Conservation (phyloP, 2,329 filamentous ascomycete genomes). For the Cyphellophora attinorum region DNA sequence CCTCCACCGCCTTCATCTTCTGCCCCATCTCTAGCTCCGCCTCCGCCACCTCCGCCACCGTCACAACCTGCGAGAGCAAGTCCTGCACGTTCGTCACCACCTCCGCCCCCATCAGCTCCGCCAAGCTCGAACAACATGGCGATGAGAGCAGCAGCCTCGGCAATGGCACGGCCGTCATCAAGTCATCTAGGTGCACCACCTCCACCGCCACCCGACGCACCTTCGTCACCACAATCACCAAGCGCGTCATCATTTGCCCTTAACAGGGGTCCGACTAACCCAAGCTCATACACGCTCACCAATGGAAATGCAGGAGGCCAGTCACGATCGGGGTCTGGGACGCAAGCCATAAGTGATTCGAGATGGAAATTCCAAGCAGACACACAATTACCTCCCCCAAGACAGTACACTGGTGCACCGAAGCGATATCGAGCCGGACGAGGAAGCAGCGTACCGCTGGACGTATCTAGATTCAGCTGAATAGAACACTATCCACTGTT, state of each 20-base stretch:
- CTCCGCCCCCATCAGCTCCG: conserved; percentile 27
- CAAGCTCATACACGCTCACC: conserved; percentile 65
- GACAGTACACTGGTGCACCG: conserved; percentile 63
- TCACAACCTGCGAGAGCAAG: conserved; percentile 37
- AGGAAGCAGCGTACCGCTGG: conserved; percentile 86
- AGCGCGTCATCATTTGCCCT: conserved; percentile 32
- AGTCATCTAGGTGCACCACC: conserved; percentile 14
- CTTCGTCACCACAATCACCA: conserved; percentile 31
- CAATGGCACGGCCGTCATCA: conserved; percentile 35
- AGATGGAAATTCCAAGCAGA: conserved; percentile 86
- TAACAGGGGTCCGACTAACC: conserved; percentile 52
- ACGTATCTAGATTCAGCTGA: conserved; percentile 41
- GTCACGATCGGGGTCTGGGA: conserved; percentile 8
- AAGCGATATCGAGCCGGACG: conserved; percentile 82
- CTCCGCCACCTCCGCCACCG: conserved; percentile 43
- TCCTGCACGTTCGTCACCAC: conserved; percentile 29
- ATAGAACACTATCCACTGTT: background rate
- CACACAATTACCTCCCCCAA: conserved; percentile 69
- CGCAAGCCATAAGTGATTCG: conserved; percentile 56
- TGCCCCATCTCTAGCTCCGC: conserved; percentile 29
- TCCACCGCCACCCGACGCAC: conserved; percentile 26
- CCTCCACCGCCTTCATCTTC: conserved; percentile 23
- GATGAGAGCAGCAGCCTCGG: conserved; percentile 50
- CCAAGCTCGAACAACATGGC: conserved; percentile 38
- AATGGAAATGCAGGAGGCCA: conserved; percentile 41